phyloP scores from a whole-genome alignment of 2,329 filamentous ascomycete species.

The Dryadomyces quercus-mongolicae region DNA sequence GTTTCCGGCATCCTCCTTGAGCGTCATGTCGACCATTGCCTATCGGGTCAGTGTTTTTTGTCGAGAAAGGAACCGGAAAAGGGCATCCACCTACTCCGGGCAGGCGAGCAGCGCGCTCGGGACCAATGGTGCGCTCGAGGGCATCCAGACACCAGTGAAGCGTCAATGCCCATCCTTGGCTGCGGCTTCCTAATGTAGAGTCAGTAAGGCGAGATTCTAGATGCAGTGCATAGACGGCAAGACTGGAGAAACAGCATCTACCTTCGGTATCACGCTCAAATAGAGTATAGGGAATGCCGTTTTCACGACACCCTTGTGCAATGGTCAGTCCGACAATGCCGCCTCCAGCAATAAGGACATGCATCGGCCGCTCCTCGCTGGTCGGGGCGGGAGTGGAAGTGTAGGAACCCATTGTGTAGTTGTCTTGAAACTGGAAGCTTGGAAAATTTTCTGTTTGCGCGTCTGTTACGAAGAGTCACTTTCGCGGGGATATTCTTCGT shows the following conservation, averaged over 20 bases:
- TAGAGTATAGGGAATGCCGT: not conserved
- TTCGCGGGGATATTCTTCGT: not conserved
- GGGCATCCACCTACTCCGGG: not conserved
- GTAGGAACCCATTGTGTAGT: not conserved
- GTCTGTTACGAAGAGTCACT: not conserved
- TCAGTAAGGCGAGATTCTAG: too few relatives aligned
- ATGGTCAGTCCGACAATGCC: conserved; percentile 17
- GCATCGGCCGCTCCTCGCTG: not conserved
- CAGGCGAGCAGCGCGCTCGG: not conserved
- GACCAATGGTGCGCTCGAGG: conserved; percentile 1
- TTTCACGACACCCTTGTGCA: not conserved
- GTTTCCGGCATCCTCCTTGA: not conserved
- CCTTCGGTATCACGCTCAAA: conserved; percentile 1
- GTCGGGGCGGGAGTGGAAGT: not conserved
- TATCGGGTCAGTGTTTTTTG: not conserved
- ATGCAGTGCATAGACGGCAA: not conserved
- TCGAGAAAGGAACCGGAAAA: not conserved
- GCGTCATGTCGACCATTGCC: conserved; percentile 1
- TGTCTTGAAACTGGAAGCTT: not conserved
- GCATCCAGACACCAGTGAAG: not conserved
- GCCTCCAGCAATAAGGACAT: conserved; percentile 21
- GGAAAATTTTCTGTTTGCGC: too few relatives aligned
- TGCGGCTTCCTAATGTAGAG: not conserved
- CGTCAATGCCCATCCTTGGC: conserved; percentile 1
- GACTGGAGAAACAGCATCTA: not conserved